Percentiles rank a stretch among this genome's conserved stretches.
These are phyloP conservation scores for Ustilago vetiveriae DNA, from an alignment of 1,284 basidiomycete species.

Conservation along the genomic window DNA sequence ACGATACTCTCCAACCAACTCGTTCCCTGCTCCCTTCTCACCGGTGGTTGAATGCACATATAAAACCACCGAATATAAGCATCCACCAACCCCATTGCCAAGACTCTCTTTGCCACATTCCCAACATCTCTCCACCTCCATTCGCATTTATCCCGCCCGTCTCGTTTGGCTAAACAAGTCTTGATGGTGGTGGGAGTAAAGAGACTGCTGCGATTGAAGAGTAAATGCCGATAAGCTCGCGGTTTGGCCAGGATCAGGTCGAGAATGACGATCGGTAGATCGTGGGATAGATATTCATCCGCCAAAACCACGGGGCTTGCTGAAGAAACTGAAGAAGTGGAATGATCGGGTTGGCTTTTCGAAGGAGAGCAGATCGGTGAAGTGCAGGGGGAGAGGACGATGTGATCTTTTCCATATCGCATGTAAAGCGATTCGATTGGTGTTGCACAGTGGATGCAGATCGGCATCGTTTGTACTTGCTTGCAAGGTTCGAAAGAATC, in stretches of 20 bases:
- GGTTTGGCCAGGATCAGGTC: slow-evolving; percentile 88
- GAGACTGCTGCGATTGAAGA: slow-evolving; percentile 77
- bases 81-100: slow-evolving; percentile 38
- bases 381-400: slow-evolving; percentile 36
- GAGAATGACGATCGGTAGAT: slow-evolving; percentile 78
- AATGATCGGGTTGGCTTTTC: no score
- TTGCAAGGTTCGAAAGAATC: no score
- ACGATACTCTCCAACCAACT: slow-evolving; percentile 3
- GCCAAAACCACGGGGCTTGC: slow-evolving; percentile 69
- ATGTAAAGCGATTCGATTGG: slow-evolving; percentile 40
- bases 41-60: slow-evolving; percentile 67
- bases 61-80: slow-evolving; percentile 52
- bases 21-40: background rate
- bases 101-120: slow-evolving; percentile 10
- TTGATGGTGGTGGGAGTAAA: slow-evolving; percentile 1
- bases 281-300: slow-evolving; percentile 90
- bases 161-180: no score
- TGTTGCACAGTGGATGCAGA: slow-evolving; percentile 45
- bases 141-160: no score
- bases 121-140: background rate
- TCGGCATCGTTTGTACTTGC: slow-evolving; percentile 44
- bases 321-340: slow-evolving; percentile 20
- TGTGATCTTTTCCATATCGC: slow-evolving; percentile 40
- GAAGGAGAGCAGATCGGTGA: slow-evolving; percentile 16
- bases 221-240: slow-evolving; percentile 83